Evolutionary conservation across 2,329 filamentous ascomycete genomes (phyloP).

Genomic region (Parastagonospora nodorum): DNA sequence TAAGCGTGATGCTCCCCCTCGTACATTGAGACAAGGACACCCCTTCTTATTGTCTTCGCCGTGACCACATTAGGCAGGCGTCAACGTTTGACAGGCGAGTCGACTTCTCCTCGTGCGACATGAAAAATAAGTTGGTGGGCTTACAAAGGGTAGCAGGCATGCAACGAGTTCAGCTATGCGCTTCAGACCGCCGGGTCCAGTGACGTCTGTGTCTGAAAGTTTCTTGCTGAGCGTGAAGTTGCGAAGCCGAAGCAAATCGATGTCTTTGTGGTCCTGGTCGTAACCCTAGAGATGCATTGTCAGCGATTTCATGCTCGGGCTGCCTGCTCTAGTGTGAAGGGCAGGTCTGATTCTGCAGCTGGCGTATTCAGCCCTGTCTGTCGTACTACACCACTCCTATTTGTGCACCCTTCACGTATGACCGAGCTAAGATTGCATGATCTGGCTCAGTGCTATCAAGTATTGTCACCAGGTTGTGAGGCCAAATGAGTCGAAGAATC

Average conservation of each 20-base stretch:
- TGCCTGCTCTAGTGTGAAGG: background rate
- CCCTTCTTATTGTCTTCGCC: conserved; percentile 4
- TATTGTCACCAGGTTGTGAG: too few species aligned
- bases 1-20: conserved; percentile 16
- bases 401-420: too few species aligned
- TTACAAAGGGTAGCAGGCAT: conserved; percentile 79
- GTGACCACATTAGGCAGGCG: too few species aligned
- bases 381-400: too few species aligned
- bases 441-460: background rate
- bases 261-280: conserved; percentile 73
- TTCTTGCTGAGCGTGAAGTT: conserved; percentile 76
- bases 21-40: conserved; percentile 22
- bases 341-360: background rate
- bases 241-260: conserved; percentile 77
- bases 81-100: background rate
- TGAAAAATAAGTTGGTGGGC: conserved; percentile 44
- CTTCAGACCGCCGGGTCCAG: conserved; percentile 65
- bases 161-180: conserved; percentile 68
- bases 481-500: too few species aligned
- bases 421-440: background rate
- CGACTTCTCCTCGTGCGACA: background rate
- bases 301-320: conserved; percentile 17
- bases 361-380: too few species aligned
- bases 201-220: conserved; percentile 67
- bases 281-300: conserved; percentile 65